phyloP scores from a whole-genome alignment of 2,329 filamentous ascomycete genomes.

The Pseudocercospora fijiensis region DNA sequence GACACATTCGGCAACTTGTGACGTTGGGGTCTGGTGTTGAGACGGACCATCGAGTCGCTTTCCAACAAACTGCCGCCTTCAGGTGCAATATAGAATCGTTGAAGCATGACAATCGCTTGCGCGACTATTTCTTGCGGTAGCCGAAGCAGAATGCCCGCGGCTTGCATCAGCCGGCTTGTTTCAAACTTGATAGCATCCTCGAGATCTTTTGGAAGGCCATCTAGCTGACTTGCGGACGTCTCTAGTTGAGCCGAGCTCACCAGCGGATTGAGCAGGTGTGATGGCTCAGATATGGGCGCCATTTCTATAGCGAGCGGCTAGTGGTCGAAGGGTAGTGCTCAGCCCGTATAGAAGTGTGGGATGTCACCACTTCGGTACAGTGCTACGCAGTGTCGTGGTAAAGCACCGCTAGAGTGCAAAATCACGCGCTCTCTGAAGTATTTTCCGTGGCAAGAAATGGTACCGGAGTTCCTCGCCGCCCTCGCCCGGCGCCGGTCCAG shows the following conservation, averaged over 20 bases:
- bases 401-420: not conserved
- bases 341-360: not conserved
- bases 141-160: slow-evolving; percentile 75
- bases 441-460: not conserved
- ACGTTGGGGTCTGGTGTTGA: not conserved
- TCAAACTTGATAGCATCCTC: slow-evolving; percentile 71
- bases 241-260: slow-evolving; percentile 69
- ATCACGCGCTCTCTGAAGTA: not conserved
- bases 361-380: not conserved
- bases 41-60: slow-evolving; percentile 54
- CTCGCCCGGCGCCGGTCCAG: not conserved
- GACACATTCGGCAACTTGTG: not conserved
- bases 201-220: slow-evolving; percentile 63
- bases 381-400: not conserved
- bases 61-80: slow-evolving; percentile 50
- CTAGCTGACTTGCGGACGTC: slow-evolving; percentile 55
- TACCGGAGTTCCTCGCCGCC: not conserved
- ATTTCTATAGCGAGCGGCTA: slow-evolving; percentile 1
- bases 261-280: slow-evolving; percentile 65
- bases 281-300: slow-evolving; percentile 35
- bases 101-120: slow-evolving; percentile 77
- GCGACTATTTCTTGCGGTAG: slow-evolving; percentile 83
- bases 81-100: slow-evolving; percentile 73
- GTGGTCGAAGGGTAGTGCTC: not conserved
- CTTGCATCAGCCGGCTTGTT: slow-evolving; percentile 71